Percentiles rank a stretch among this genome's conserved stretches.
Conservation (phyloP, 2,329 filamentous ascomycete species). For the Myriosclerotinia scirpicola region DNA sequence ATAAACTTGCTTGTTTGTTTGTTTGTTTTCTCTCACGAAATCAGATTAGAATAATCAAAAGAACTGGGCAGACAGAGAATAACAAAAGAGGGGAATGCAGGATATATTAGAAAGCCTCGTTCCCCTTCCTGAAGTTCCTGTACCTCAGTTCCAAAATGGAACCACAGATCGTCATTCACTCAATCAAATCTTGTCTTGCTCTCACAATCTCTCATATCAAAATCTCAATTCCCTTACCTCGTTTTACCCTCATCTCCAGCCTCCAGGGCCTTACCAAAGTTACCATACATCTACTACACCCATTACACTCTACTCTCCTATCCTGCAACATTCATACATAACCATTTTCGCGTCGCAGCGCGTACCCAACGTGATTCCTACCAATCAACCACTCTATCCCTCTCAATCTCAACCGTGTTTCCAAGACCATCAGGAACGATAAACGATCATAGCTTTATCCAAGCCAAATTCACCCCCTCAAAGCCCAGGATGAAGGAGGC, state of each 20-base stretch:
- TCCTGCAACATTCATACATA: not conserved
- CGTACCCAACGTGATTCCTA: not conserved
- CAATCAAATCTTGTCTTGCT: not conserved
- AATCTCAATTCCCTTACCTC: not conserved
- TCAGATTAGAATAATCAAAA: not conserved
- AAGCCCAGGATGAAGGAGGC: not conserved
- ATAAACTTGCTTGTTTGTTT: too few species aligned
- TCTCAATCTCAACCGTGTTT: not conserved
- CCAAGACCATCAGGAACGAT: not conserved
- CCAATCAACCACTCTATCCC: not conserved
- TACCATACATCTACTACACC: not conserved
- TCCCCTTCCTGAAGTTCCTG: not conserved
- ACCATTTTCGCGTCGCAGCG: not conserved
- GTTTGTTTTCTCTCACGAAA: too few species aligned
- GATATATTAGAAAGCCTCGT: constrained; percentile 15
- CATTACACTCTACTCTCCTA: not conserved
- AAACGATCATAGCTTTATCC: not conserved
- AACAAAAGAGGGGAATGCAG: not conserved
- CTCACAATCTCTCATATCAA: not conserved
- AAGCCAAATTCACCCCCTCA: not conserved
- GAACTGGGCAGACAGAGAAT: too few species aligned
- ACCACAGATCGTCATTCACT: not conserved
- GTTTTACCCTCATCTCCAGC: not conserved
- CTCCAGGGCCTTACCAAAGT: not conserved
- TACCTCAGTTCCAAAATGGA: not conserved